phyloP scores from a whole-genome alignment of 148 eudicot species.

The Suaeda aralocaspica region DNA sequence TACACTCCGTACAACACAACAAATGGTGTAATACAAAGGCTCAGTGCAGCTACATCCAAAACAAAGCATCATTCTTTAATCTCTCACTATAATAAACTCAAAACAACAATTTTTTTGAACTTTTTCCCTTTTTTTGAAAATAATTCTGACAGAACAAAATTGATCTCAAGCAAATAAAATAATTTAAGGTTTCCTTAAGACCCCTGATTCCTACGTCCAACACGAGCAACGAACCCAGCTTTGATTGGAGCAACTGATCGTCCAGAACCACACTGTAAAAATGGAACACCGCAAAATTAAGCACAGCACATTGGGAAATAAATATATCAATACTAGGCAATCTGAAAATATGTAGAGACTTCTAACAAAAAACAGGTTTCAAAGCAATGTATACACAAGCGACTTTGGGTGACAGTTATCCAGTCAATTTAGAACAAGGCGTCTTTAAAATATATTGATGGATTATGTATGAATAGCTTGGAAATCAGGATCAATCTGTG shows the following conservation, averaged over 20 bases:
- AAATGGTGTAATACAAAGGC: neutral
- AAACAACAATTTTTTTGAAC: neutral
- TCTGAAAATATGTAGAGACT: neutral
- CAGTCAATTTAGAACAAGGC: too few relatives aligned
- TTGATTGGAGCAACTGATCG: conserved; percentile 34
- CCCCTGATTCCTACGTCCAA: conserved; percentile 26
- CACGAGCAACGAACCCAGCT: conserved; percentile 38
- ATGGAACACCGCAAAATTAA: neutral
- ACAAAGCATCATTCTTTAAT: neutral
- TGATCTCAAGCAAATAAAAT: neutral
- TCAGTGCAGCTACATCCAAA: neutral
- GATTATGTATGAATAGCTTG: too few relatives aligned
- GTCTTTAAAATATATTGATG: too few relatives aligned
- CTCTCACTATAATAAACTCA: neutral
- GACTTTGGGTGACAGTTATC: too few relatives aligned
- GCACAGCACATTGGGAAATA: neutral
- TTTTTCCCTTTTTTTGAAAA: neutral
- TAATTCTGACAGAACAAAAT: neutral
- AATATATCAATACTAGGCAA: neutral
- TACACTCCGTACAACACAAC: too few relatives aligned
- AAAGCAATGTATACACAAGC: neutral
- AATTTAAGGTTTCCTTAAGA: neutral
- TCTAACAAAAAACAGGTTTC: neutral
- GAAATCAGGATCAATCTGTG: too few relatives aligned
- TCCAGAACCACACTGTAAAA: conserved; percentile 32